Conservation (phyloP, 2,329 filamentous ascomycete genomes). For the Epichloe gansuensis region DNA sequence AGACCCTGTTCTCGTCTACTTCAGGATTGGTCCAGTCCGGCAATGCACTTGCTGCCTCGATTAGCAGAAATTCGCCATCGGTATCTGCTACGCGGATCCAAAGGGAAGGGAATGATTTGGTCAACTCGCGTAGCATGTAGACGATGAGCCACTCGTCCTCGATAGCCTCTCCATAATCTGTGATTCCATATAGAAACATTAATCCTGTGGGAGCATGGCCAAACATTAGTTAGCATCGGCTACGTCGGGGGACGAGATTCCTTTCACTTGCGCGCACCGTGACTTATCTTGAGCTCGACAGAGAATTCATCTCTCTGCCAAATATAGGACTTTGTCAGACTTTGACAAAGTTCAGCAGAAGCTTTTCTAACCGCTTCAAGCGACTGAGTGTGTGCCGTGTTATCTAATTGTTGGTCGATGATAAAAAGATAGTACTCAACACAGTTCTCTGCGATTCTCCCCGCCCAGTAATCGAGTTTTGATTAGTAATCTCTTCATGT, state of each 20-base stretch:
- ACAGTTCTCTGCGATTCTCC: conserved; percentile 61
- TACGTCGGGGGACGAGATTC: not conserved
- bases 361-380: conserved; percentile 64
- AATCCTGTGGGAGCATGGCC: conserved; percentile 14
- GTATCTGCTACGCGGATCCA: conserved; percentile 80
- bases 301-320: conserved; percentile 83
- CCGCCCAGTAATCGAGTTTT: not conserved
- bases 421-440: conserved; percentile 76
- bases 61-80: conserved; percentile 89
- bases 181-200: conserved; percentile 59
- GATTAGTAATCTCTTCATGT: not conserved
- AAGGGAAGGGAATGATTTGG: conserved; percentile 54
- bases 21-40: conserved; percentile 89
- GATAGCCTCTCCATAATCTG: conserved; percentile 85
- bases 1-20: conserved; percentile 75
- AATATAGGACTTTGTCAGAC: conserved; percentile 72
- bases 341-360: conserved; percentile 48
- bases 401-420: conserved; percentile 42
- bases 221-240: not conserved
- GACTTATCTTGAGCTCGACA: conserved; percentile 49
- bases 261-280: conserved; percentile 31
- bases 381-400: conserved; percentile 46
- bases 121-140: conserved; percentile 74
- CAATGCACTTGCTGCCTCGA: conserved; percentile 80
- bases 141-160: conserved; percentile 98